phyloP scores from a whole-genome alignment of 352 stramenopile genomes.

The Globisporangium viniferum region DNA sequence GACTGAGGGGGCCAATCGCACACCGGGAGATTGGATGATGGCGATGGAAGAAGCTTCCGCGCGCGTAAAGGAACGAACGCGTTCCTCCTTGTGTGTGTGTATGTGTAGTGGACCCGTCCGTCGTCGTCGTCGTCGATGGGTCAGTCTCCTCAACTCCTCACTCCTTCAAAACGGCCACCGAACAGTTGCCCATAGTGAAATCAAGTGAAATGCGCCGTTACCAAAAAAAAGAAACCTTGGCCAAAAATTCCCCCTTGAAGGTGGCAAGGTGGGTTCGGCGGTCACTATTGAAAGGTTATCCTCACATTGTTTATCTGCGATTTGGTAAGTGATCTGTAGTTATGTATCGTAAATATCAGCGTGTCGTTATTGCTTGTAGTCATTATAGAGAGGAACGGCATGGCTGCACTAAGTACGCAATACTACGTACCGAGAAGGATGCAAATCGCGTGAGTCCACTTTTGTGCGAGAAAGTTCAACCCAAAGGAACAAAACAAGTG shows the following conservation, averaged over 20 bases:
- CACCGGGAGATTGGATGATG: background rate
- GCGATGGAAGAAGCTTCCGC: background rate
- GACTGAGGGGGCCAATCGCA: background rate
- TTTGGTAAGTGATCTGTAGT: background rate
- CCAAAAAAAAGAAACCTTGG: background rate
- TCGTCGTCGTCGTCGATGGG: background rate
- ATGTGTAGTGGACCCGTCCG: background rate
- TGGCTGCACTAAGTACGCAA: background rate
- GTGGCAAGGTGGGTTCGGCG: background rate
- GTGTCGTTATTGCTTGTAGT: background rate
- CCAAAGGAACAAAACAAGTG: background rate
- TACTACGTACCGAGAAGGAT: background rate
- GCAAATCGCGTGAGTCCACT: background rate
- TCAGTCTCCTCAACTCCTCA: background rate
- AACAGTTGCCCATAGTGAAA: background rate
- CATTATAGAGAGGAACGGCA: background rate
- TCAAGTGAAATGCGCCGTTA: background rate
- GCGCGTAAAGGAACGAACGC: background rate
- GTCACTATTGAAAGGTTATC: background rate
- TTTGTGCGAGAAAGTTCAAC: constrained; percentile 1
- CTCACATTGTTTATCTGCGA: background rate
- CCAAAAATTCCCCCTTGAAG: background rate
- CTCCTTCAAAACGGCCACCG: background rate
- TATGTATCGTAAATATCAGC: background rate
- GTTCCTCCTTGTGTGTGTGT: background rate